Percentiles rank a stretch among this genome's conserved stretches.
phyloP scores from a whole-genome alignment of 192 early-diverging fungal species.

The Lunasporangiospora selenospora region DNA sequence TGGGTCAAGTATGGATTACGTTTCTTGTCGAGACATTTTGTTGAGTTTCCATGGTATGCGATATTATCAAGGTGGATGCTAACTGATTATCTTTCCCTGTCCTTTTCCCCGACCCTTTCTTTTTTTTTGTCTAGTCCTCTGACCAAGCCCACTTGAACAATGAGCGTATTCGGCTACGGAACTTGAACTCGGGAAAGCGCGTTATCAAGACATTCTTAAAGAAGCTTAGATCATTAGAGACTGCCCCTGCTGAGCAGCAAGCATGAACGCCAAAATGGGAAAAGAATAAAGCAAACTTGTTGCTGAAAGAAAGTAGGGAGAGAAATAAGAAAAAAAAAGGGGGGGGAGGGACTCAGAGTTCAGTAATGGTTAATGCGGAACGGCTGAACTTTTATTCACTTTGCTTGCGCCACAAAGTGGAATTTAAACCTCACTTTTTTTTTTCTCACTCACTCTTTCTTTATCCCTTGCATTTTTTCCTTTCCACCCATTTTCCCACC shows the following conservation, averaged over 20 bases:
- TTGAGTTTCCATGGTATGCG: too few relatives aligned
- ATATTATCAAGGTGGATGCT: too few relatives aligned
- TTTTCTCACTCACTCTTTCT: not conserved
- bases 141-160: slow-evolving; percentile 83
- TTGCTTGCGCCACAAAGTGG: not conserved
- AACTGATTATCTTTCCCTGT: too few relatives aligned
- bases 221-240: slow-evolving; percentile 29
- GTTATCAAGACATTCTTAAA: slow-evolving; percentile 63
- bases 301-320: not conserved
- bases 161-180: slow-evolving; percentile 75
- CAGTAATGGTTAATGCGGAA: not conserved
- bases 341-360: not conserved
- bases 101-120: not conserved
- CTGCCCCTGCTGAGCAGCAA: not conserved
- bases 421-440: not conserved
- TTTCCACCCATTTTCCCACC: not conserved
- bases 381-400: not conserved
- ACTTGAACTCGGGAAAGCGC: slow-evolving; percentile 69
- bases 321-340: not conserved
- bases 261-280: not conserved
- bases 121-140: slow-evolving; percentile 54
- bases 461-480: not conserved
- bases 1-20: slow-evolving; percentile 66
- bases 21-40: too few relatives aligned
- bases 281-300: too few relatives aligned